Base-by-base conservation (phyloP, 257 asterid genomes). In the Plantago major region DNA sequence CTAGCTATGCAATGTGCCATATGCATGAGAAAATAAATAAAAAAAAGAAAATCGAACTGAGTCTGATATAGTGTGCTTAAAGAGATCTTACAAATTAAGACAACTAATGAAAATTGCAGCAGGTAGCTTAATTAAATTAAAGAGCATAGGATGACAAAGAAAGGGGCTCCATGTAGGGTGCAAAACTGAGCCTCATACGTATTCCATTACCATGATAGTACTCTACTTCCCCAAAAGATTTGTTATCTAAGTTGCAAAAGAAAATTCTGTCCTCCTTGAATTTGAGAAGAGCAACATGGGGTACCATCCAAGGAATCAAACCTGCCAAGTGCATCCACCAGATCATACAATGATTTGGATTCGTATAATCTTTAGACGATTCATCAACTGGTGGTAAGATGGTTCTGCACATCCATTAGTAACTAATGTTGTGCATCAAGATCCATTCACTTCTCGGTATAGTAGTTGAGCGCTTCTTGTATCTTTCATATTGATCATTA, bases 241-340 rank as follows among this genome's bases (percentile, higher is more conserved):
- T n/a, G n/a, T n/a, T n/a, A n/a, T 49, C 55, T 49, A 49, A 49
- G 55, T 49, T 49, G 55, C 55, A 49, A 16, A 7, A 26, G 19
- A 4, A 49, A 49, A 49, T 49, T 7, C 11, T 0, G n/a, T n/a
- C n/a, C 9, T 49, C 26, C 1, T 2, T 2, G 26, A 49, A 5
- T 0, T 0, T 16, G 55, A 49, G 28, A 11, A 49, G 55, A 7
- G 11, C 28, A 26, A 15, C 55, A 49, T 47, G 19, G 12, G 19
- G 53, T 47, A 22, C 2, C 2, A n/a, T 11, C 28, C 28, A 16
- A 0, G 55, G 55, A 49, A 16, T 11, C 28, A 49, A 3, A n/a
- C 55, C 55, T 0, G 28, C 55, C 55, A 49, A 49, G 4, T 30
- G 37, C 5, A 5, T 30, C n/a, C n/a, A n/a, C n/a, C n/a, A n/a